Percentiles rank a stretch among this genome's conserved stretches.
phyloP scores from a whole-genome alignment of 2,329 filamentous ascomycete genomes.

The Ophiocordyceps camponoti-leonardi region DNA sequence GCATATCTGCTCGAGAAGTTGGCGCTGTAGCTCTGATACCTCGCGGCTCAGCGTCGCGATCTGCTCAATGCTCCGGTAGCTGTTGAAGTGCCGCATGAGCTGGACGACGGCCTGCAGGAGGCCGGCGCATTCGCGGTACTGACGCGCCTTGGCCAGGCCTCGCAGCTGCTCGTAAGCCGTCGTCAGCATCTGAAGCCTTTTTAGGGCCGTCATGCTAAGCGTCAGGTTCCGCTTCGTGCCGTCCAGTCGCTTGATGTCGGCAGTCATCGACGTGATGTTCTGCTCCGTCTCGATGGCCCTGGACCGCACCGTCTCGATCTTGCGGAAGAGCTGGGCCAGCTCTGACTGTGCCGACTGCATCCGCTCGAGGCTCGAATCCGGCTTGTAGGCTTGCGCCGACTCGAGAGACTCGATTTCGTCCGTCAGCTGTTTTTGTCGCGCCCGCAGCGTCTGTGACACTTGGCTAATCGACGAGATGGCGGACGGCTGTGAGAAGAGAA shows the following conservation, averaged over 20 bases:
- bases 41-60: constrained; percentile 86
- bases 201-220: constrained; percentile 92
- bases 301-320: constrained; percentile 83
- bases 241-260: constrained; percentile 94
- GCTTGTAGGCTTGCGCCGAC: constrained; percentile 66
- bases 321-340: constrained; percentile 75
- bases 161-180: constrained; percentile 96
- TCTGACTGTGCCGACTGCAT: constrained; percentile 87
- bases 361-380: constrained; percentile 73
- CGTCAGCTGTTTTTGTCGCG: constrained; percentile 69
- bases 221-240: constrained; percentile 94
- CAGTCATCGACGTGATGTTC: constrained; percentile 95
- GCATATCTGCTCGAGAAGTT: constrained; percentile 92
- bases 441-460: constrained; percentile 56
- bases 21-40: constrained; percentile 82
- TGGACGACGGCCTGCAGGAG: constrained; percentile 89
- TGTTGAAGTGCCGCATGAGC: constrained; percentile 97
- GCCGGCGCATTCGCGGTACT: constrained; percentile 90
- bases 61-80: constrained; percentile 93
- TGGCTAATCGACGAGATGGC: constrained; percentile 60
- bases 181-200: constrained; percentile 94
- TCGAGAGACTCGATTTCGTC: constrained; percentile 57
- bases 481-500: constrained; percentile 80
- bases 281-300: constrained; percentile 85
- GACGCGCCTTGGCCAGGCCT: constrained; percentile 64